Conservation (phyloP, 1,284 basidiomycete genomes). For the Ganoderma boninense region DNA sequence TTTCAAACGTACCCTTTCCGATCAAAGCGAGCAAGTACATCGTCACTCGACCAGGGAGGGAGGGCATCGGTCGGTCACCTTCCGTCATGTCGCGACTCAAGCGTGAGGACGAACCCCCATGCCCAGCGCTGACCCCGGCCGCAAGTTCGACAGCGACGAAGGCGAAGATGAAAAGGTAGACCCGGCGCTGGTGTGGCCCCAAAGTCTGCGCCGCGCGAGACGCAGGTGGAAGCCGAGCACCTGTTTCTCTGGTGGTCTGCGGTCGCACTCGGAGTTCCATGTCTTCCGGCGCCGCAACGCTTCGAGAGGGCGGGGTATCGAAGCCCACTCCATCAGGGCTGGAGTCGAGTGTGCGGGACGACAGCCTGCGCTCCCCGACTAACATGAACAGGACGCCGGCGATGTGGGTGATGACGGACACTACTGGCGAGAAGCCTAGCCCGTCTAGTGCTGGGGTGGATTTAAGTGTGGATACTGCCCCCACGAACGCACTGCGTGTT, state of each 20-base stretch:
- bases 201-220: neutral
- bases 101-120: neutral
- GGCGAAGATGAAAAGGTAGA: neutral
- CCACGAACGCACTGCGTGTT: neutral
- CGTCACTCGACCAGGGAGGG: neutral
- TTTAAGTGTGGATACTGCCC: neutral
- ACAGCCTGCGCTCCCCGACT: neutral
- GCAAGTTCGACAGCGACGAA: neutral
- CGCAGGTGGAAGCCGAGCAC: neutral
- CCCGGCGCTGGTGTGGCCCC: neutral
- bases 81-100: neutral
- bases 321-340: neutral
- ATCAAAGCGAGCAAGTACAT: neutral
- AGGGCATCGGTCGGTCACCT: neutral
- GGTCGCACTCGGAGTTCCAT: too few relatives aligned
- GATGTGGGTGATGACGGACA: neutral
- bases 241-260: too few relatives aligned
- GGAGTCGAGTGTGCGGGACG: neutral
- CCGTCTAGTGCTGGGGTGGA: neutral
- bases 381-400: neutral
- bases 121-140: neutral
- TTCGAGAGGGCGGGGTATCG: neutral
- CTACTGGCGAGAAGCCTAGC: neutral
- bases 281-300: neutral
- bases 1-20: neutral